Evolutionary conservation across 2,329 filamentous ascomycete genomes (phyloP).

Genomic region (Clathrospora elynae): DNA sequence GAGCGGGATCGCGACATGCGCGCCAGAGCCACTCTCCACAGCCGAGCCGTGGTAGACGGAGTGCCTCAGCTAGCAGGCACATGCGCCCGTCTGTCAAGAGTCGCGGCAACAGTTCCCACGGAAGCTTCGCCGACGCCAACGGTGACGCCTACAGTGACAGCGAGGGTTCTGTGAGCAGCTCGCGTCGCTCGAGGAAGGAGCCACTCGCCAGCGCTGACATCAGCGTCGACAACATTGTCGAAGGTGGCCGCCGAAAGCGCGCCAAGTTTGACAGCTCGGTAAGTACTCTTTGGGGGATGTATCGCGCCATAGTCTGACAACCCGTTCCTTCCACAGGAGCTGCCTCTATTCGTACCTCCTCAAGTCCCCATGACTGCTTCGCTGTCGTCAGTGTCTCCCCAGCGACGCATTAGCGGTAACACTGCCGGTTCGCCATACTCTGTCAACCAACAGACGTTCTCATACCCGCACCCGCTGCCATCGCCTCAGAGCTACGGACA

Average conservation of each 20-base stretch:
- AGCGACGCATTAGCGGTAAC: constrained; percentile 76
- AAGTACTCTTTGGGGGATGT: constrained; percentile 55
- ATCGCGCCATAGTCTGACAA: constrained; percentile 31
- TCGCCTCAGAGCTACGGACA: constrained; percentile 77
- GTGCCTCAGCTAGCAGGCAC: constrained; percentile 74
- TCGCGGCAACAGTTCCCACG: constrained; percentile 64
- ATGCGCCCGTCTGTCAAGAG: constrained; percentile 71
- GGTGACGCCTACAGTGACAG: constrained; percentile 83
- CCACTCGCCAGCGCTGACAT: constrained; percentile 94
- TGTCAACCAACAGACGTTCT: constrained; percentile 78
- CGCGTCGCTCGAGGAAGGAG: constrained; percentile 77
- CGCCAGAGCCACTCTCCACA: constrained; percentile 80
- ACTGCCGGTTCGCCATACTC: constrained; percentile 75
- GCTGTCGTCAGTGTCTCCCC: constrained; percentile 94
- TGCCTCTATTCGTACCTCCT: constrained; percentile 89
- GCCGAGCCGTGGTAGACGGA: constrained; percentile 72
- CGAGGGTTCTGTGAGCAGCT: constrained; percentile 74
- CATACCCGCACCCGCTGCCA: constrained; percentile 75
- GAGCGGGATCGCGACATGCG: constrained; percentile 69
- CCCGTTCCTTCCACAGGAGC: constrained; percentile 66
- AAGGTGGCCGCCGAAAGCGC: constrained; percentile 92
- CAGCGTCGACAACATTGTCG: constrained; percentile 96
- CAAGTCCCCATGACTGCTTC: constrained; percentile 84
- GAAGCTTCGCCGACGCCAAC: constrained; percentile 62
- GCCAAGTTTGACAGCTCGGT: constrained; percentile 97